These are phyloP conservation scores for cucumber (Cucumis sativus) DNA, from an alignment of 306 rosid species.

Conservation along the genomic window DNA sequence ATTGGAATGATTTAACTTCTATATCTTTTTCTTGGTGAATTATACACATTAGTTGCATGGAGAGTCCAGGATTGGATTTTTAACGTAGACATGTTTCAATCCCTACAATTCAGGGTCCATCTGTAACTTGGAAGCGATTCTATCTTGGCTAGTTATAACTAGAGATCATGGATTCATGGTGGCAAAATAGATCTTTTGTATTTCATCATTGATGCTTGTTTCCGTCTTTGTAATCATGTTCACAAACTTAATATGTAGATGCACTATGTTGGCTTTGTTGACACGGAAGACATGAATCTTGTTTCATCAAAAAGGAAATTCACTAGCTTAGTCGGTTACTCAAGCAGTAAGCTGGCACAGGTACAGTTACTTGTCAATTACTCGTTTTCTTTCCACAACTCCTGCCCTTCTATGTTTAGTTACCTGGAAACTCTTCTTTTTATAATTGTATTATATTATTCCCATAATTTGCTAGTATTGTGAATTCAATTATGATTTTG, in stretches of 20 bases:
- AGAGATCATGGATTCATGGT: neutral
- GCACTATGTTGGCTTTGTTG: constrained; percentile 90
- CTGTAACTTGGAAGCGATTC: neutral
- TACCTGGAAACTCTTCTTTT: neutral
- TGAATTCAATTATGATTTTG: neutral
- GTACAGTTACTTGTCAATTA: constrained; percentile 21
- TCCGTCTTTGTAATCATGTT: constrained; percentile 10
- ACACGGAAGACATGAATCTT: constrained; percentile 76
- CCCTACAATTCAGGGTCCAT: neutral
- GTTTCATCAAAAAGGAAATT: constrained; percentile 60
- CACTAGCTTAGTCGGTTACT: constrained; percentile 68
- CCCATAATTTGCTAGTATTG: neutral
- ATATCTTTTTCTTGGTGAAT: neutral
- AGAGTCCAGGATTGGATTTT: neutral
- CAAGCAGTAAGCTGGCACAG: constrained; percentile 92
- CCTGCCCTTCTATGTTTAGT: neutral
- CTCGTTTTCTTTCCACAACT: neutral
- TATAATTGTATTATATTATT: neutral
- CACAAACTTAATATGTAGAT: constrained; percentile 33
- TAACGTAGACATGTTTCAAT: neutral
- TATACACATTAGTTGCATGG: neutral
- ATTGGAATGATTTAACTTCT: neutral
- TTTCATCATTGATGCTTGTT: neutral
- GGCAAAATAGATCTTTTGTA: neutral
- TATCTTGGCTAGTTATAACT: neutral